Conservation (phyloP, 805 yeast species). For the Schwanniomyces yamadae region DNA sequence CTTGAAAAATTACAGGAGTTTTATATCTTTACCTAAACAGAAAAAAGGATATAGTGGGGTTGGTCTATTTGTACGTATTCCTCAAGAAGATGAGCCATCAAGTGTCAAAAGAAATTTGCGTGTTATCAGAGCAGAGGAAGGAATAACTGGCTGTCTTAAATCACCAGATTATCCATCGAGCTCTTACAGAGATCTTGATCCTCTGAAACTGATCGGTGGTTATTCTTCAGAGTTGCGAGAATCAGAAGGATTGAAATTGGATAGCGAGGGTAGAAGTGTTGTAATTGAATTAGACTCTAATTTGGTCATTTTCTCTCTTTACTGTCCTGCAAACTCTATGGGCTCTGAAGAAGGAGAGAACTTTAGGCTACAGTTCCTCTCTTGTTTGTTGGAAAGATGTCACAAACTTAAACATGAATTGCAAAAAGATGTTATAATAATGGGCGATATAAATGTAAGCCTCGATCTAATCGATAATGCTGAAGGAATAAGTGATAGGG, state of each 20-base stretch:
- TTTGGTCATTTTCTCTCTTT: slow-evolving; percentile 61
- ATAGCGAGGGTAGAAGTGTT: slow-evolving; percentile 82
- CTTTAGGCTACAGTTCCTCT: slow-evolving; percentile 58
- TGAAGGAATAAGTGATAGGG: slow-evolving; percentile 52
- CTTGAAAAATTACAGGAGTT: slow-evolving; percentile 58
- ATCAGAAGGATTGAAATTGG: slow-evolving; percentile 49
- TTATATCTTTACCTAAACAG: slow-evolving; percentile 61
- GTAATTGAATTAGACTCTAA: slow-evolving; percentile 68
- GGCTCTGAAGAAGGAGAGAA: slow-evolving; percentile 64
- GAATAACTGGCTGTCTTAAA: slow-evolving; percentile 69
- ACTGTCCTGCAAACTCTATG: slow-evolving; percentile 91
- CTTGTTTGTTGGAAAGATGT: slow-evolving; percentile 60
- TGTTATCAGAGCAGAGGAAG: slow-evolving; percentile 83
- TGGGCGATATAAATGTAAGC: slow-evolving; percentile 89
- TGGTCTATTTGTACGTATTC: slow-evolving; percentile 69
- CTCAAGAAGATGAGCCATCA: slow-evolving; percentile 43
- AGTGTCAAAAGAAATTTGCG: slow-evolving; percentile 36
- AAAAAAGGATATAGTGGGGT: slow-evolving; percentile 93
- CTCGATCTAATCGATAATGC: slow-evolving; percentile 83
- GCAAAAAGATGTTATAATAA: slow-evolving; percentile 69
- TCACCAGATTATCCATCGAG: slow-evolving; percentile 11
- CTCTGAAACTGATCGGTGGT: slow-evolving; percentile 62
- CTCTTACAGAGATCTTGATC: slow-evolving; percentile 15
- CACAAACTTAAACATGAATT: slow-evolving; percentile 43
- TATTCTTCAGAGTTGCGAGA: slow-evolving; percentile 47